Conservation (phyloP, 768 basidiomycete genomes). For the Dioszegia crocea region DNA sequence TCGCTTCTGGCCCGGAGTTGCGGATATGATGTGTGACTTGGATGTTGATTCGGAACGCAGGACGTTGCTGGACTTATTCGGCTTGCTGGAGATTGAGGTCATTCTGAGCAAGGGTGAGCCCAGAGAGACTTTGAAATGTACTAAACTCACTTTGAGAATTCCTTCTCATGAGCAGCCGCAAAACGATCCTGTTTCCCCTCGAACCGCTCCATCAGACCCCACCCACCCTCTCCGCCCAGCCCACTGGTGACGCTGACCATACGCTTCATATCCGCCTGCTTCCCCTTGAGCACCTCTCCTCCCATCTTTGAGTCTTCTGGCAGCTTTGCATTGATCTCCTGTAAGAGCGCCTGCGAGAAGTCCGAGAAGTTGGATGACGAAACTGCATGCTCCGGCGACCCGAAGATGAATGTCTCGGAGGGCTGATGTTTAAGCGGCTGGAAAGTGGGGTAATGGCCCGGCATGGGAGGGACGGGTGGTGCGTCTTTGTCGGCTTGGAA, state of each 20-base stretch:
- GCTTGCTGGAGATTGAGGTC: conserved; percentile 25
- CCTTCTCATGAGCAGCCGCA: conserved; percentile 38
- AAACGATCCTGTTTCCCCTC: conserved; percentile 27
- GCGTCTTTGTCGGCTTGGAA: conserved; percentile 7
- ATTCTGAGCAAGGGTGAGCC: conserved; percentile 20
- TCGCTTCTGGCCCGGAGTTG: conserved; percentile 20
- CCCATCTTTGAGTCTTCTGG: conserved; percentile 21
- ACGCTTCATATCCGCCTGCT: conserved; percentile 27
- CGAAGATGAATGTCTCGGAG: background rate
- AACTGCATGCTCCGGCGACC: background rate
- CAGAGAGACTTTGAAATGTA: background rate
- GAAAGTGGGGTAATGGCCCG: conserved; percentile 1
- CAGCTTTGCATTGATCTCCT: conserved; percentile 44
- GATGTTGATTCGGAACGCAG: background rate
- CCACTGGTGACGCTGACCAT: conserved; percentile 27
- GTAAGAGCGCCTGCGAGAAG: conserved; percentile 34
- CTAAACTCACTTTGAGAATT: conserved; percentile 42
- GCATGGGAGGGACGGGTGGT: conserved; percentile 19
- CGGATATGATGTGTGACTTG: background rate
- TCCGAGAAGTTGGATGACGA: conserved; percentile 30
- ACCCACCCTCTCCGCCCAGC: conserved; percentile 31
- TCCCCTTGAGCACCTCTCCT: conserved; percentile 36
- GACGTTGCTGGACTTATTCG: background rate
- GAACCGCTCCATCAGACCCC: conserved; percentile 19
- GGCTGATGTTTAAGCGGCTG: conserved; percentile 1